Base-by-base conservation (phyloP, 2,329 filamentous ascomycete species). In the Phaeosphaeriaceae sp. region DNA sequence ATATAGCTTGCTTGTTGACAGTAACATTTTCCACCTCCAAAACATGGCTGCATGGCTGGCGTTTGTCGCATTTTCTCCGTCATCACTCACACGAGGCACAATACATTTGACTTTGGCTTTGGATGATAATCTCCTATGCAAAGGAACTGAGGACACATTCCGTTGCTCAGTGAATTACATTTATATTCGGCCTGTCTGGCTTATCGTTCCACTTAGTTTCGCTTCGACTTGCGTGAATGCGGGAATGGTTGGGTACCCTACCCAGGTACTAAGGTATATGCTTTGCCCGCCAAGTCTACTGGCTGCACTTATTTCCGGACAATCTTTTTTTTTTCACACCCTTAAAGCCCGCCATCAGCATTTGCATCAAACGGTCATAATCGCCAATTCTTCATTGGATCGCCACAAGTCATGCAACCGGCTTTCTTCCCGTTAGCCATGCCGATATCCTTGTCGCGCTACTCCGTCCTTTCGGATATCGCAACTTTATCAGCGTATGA, bases 1-100 rank as follows among this genome's bases (percentile, higher is more conserved):
- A 78, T 92, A 74, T 92, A 77, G 84, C 43, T 13, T 28, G 16
- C 15, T 38, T 9, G 11, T n/a, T n/a, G n/a, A n/a, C n/a, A n/a
- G n/a, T n/a, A n/a, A n/a, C 23, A 23, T 28, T 34, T 15, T 42
- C 36, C 46, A 28, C 33, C 42, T 26, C 11, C 47, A 53, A 50
- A 44, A 33, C 49, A 53, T 48, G 35, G 43, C 35, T 50, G 67
- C 70, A 71, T 71, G 18, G 39, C 30, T 37, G 67, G 68, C 64
- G 63, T 70, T 68, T 46, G 32, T 38, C 57, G 52, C 51, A 52
- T 57, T 50, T 32, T 39, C 52, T 36, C 23, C 30, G 42, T 20
- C 47, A 48, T 40, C 20, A 40, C n/a, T 50, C 49, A 47, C 20
- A 47, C 54, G 42, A 18, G 38, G 17, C 40, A 49, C 37, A 46